These are phyloP conservation scores for Buxus sempervirens DNA, from an alignment of 164 flowering plant species.

Conservation along the genomic window DNA sequence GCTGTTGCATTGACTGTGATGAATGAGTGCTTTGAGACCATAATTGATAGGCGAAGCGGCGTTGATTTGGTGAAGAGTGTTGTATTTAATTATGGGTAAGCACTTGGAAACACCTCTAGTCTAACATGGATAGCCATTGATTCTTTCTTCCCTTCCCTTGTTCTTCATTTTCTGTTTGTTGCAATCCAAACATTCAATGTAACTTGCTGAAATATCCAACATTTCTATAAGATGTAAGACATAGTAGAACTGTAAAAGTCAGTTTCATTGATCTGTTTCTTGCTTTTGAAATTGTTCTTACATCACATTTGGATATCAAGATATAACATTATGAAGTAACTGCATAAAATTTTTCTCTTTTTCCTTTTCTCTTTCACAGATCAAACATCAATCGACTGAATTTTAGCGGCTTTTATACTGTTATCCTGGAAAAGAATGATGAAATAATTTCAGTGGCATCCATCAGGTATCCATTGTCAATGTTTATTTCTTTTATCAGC, in stretches of 20 bases:
- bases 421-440: constrained; percentile 41
- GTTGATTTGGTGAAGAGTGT: constrained; percentile 23
- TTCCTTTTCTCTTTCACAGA: constrained; percentile 14
- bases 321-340: too few species aligned
- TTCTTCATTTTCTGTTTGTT: too few species aligned
- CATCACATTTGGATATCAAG: too few species aligned
- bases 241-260: too few species aligned
- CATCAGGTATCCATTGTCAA: constrained; percentile 36
- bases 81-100: constrained; percentile 28
- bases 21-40: constrained; percentile 25
- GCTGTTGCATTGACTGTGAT: constrained; percentile 28
- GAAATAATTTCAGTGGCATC: constrained; percentile 45
- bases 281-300: too few species aligned
- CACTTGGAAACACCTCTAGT: neutral
- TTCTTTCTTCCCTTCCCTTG: neutral
- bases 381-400: constrained; percentile 39
- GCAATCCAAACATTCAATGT: too few species aligned
- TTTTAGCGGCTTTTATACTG: constrained; percentile 45
- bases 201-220: too few species aligned
- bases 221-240: too few species aligned
- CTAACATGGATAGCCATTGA: neutral
- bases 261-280: too few species aligned
- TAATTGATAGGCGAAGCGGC: constrained; percentile 23
- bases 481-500: too few species aligned
- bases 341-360: too few species aligned